Evolutionary conservation across 495 filamentous ascomycete genomes (phyloP).

Genomic region (Cercophora scortea): DNA sequence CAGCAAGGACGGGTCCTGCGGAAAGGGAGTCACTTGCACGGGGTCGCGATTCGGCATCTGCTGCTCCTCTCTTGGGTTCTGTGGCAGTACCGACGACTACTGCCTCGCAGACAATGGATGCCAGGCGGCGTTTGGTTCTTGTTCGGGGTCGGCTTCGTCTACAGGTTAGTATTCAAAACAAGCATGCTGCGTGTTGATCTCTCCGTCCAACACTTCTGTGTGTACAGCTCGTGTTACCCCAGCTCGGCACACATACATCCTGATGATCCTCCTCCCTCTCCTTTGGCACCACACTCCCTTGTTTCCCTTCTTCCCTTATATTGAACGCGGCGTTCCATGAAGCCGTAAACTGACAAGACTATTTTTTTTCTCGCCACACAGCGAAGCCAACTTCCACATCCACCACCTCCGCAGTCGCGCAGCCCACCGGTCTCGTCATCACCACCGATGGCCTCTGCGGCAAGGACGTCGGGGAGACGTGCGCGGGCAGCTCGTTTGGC

Average conservation of each 20-base stretch:
- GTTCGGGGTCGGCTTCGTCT: slow-evolving; percentile 6
- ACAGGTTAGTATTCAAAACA: slow-evolving; percentile 1
- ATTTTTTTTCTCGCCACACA: neutral
- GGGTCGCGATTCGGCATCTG: slow-evolving; percentile 33
- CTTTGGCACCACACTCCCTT: too few relatives aligned
- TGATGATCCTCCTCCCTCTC: too few relatives aligned
- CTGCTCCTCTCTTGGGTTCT: slow-evolving; percentile 32
- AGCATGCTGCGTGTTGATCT: too few relatives aligned
- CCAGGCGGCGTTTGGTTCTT: slow-evolving; percentile 29
- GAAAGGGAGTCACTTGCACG: slow-evolving; percentile 34
- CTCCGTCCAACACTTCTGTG: too few relatives aligned
- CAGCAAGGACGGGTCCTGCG: slow-evolving; percentile 31
- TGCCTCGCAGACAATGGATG: slow-evolving; percentile 27
- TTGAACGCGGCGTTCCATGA: too few relatives aligned
- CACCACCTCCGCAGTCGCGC: neutral
- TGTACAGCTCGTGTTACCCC: too few relatives aligned
- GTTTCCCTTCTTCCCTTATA: too few relatives aligned
- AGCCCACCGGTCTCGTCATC: slow-evolving; percentile 4
- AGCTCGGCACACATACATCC: too few relatives aligned
- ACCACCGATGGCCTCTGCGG: slow-evolving; percentile 17
- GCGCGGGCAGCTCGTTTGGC: slow-evolving; percentile 26
- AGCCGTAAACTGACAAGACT: neutral
- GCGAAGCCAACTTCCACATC: neutral
- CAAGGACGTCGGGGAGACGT: slow-evolving; percentile 20
- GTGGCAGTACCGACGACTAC: slow-evolving; percentile 30